Evolutionary conservation across 2,329 filamentous ascomycete genomes (phyloP), one percentile per base, ranked within the genome.

Genomic region (Alternaria dauci): DNA sequence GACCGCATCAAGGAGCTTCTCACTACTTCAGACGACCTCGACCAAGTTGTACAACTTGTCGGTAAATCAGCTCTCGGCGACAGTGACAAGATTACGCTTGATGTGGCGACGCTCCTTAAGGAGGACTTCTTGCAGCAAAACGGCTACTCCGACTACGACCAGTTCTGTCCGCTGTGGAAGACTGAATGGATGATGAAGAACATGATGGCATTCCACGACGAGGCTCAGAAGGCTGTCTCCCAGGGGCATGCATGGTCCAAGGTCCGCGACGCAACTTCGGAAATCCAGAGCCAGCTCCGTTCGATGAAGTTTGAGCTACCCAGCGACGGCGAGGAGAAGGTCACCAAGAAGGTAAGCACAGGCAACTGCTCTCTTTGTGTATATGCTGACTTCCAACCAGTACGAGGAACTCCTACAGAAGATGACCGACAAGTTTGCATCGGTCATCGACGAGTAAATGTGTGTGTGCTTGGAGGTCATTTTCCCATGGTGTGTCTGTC

Each of bases 181-280:
- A 99, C 95, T 0, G 91, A 96, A 80, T 99, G 95, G 90, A 98
- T 99, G 95, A 99, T 99, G 95, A 97, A 96, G 87, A 91, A 93
- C 67, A 98, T 99, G 89, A 92, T 99, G 85, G 92, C 90, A 59
- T 99, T 94, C 87, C 93, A 97, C 79, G 96, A 99, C 75, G 95
- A 99, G 84, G 90, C 93, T 25, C 94, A 98, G 80, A 98, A 97
- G 87, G 93, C 93, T 7, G 87, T 99, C 76, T 86, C 91, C 6
- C 93, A 97, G 80, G 95, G 95, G 62, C 91, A 94, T 81, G 90
- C 84, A 81, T 99, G 95, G 95, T 84, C 85, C 77, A 97, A 96
- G 87, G 91, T 99, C 56, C 89, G 94, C 70, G 95, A 99, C 74
- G 88, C 91, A 34, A 99, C 95, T 12, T 84, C 86, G 58, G 94